These are phyloP conservation scores for Moelleriella libera DNA, from an alignment of 2,329 filamentous ascomycete species.

Conservation along the genomic window DNA sequence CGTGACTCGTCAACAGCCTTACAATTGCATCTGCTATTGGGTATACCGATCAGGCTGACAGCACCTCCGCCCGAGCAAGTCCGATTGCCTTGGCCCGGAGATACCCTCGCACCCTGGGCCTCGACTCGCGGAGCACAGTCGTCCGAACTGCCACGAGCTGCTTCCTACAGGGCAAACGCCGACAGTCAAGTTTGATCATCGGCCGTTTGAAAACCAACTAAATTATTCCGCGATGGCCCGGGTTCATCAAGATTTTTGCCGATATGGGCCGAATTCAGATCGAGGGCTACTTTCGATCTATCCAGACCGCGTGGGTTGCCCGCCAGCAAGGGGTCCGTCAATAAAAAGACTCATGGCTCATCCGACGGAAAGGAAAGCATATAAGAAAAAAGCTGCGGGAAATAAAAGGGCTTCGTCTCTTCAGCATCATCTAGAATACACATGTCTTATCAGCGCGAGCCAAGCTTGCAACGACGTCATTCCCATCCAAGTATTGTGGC, in stretches of 20 bases:
- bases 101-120: background rate
- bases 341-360: no score
- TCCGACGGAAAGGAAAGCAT: background rate
- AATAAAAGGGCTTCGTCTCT: background rate
- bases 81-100: background rate
- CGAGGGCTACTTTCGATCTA: no score
- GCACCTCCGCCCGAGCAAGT: background rate
- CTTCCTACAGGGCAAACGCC: background rate
- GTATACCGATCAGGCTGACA: background rate
- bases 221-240: background rate
- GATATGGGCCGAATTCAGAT: no score
- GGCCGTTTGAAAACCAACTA: background rate
- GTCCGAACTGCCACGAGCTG: background rate
- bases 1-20: no score
- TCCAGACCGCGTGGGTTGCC: no score
- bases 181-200: background rate
- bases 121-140: background rate
- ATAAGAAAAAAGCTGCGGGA: background rate
- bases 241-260: no score
- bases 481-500: background rate
- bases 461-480: background rate
- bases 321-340: no score
- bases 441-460: background rate
- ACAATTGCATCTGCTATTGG: no score
- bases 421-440: no score